phyloP scores from a whole-genome alignment of 805 yeast genomes.

The Wickerhamiella sergipiensis region DNA sequence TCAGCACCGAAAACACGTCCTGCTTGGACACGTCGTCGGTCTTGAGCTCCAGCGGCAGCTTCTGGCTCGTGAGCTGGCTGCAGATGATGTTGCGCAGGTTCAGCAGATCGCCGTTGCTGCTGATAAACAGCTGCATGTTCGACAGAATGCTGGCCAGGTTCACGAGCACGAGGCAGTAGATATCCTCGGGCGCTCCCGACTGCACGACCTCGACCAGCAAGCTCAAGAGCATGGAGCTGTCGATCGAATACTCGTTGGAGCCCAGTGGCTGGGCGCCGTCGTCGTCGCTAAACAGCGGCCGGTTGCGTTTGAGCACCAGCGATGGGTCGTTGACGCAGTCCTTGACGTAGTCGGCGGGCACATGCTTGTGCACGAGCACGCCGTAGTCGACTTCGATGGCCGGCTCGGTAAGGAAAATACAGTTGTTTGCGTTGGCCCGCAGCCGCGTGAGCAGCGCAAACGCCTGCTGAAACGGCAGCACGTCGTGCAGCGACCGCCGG shows the following conservation, averaged over 20 bases:
- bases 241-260: slow-evolving; percentile 21
- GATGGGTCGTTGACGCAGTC: slow-evolving; percentile 22
- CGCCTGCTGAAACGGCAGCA: slow-evolving; percentile 11
- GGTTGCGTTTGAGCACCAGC: slow-evolving; percentile 18
- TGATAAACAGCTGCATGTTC: slow-evolving; percentile 38
- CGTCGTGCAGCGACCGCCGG: slow-evolving; percentile 3
- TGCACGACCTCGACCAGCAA: slow-evolving; percentile 32
- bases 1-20: slow-evolving; percentile 24
- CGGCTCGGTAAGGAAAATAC: slow-evolving; percentile 13
- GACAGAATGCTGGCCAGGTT: slow-evolving; percentile 60
- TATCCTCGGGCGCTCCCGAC: slow-evolving; percentile 46
- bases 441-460: slow-evolving; percentile 15
- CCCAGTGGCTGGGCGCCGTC: not conserved
- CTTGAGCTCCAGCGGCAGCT: slow-evolving; percentile 1
- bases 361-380: slow-evolving; percentile 21
- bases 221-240: slow-evolving; percentile 39
- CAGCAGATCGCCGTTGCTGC: slow-evolving; percentile 27
- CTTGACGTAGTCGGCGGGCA: slow-evolving; percentile 27
- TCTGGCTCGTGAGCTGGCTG: slow-evolving; percentile 34
- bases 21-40: slow-evolving; percentile 11
- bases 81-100: slow-evolving; percentile 36
- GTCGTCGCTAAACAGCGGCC: not conserved
- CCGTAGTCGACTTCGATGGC: slow-evolving; percentile 14
- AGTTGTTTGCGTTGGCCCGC: slow-evolving; percentile 11
- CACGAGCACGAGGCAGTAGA: slow-evolving; percentile 47